phyloP scores from a whole-genome alignment of 441 rosid genomes.

The Kokia cookei region DNA sequence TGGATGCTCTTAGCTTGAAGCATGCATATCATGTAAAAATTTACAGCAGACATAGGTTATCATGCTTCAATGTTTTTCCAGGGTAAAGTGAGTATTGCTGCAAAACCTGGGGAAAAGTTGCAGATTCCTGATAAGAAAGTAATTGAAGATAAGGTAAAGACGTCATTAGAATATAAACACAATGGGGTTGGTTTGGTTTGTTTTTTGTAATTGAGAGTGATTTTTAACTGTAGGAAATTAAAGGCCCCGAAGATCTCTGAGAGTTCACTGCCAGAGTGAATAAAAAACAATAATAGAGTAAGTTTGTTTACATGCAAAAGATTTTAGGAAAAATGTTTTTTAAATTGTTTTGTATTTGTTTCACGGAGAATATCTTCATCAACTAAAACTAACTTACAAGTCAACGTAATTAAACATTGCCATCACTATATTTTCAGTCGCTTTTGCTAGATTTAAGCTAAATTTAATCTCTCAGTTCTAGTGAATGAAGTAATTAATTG shows the following conservation, averaged over 20 bases:
- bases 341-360: too few species aligned
- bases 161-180: background rate
- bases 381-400: too few species aligned
- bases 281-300: too few species aligned
- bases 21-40: background rate
- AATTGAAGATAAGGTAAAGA: conserved; percentile 62
- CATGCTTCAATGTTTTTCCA: conserved; percentile 6
- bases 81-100: conserved; percentile 69
- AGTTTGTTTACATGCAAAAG: too few species aligned
- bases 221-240: conserved; percentile 42
- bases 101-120: conserved; percentile 56
- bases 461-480: too few species aligned
- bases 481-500: too few species aligned
- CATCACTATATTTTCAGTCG: too few species aligned
- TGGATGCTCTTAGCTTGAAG: background rate
- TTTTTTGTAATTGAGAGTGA: background rate
- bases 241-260: conserved; percentile 64
- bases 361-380: too few species aligned
- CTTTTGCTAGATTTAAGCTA: too few species aligned
- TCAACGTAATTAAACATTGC: too few species aligned
- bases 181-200: background rate
- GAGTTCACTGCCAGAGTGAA: background rate
- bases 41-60: background rate
- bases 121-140: conserved; percentile 62
- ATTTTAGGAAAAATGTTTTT: too few species aligned